Conservation (phyloP, 1,284 basidiomycete species). For the Irpex rosettiformis region DNA sequence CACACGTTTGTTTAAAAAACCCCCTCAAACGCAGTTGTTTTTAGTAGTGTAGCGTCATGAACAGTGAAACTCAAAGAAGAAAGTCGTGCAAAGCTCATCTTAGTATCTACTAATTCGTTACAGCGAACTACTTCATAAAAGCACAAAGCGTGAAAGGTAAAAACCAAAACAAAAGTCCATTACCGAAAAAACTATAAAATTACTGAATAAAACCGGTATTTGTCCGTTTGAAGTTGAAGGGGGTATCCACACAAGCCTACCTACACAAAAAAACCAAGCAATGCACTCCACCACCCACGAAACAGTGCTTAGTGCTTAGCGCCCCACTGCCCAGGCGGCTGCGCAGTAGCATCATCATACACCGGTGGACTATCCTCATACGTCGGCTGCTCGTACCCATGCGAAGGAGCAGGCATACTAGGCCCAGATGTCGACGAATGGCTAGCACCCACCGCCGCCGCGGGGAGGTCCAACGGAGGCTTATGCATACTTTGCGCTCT, state of each 20-base stretch:
- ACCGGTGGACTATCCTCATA: constrained; percentile 58
- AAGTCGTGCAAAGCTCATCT: too few species aligned
- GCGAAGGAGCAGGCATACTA: constrained; percentile 16
- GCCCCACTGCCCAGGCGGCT: constrained; percentile 48
- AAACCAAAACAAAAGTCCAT: neutral
- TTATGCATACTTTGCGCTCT: constrained; percentile 15
- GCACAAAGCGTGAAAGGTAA: neutral
- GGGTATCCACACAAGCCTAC: neutral
- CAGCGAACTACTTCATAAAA: neutral
- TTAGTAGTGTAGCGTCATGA: too few species aligned
- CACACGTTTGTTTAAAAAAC: too few species aligned
- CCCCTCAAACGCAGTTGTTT: too few species aligned
- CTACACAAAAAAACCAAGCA: neutral
- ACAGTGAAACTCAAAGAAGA: too few species aligned
- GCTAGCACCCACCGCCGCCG: constrained; percentile 18
- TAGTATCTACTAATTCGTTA: too few species aligned
- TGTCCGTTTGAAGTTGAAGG: neutral
- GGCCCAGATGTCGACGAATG: constrained; percentile 6
- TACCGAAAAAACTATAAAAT: neutral
- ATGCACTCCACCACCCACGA: neutral
- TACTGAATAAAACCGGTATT: neutral
- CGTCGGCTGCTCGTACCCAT: constrained; percentile 13
- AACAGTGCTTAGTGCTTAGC: constrained; percentile 30
- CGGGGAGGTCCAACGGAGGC: constrained; percentile 10
- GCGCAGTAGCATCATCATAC: constrained; percentile 56